These are phyloP conservation scores for Skeletonema tropicum DNA, from an alignment of 108 stramenopile genomes.

Conservation along the genomic window DNA sequence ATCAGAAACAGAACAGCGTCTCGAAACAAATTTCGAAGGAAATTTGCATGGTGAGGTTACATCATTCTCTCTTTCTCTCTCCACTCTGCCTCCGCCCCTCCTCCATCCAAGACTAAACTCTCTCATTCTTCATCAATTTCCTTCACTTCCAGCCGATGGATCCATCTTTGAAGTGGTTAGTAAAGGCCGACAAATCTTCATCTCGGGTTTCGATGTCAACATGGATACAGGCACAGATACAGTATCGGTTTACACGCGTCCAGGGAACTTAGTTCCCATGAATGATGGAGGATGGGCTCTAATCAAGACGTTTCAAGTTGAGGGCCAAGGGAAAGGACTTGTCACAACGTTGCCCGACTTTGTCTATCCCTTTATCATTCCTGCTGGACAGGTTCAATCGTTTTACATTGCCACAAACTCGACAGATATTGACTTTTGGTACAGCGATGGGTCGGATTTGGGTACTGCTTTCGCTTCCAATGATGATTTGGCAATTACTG, in stretches of 20 bases:
- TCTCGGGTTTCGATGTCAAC: conserved; percentile 19
- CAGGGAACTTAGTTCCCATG: conserved; percentile 10
- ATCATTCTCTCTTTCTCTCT: background rate
- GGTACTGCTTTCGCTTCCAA: conserved; percentile 6
- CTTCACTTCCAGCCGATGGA: conserved; percentile 5
- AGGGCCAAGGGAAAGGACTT: conserved; percentile 14
- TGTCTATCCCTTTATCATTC: background rate
- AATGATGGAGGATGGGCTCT: conserved; percentile 18
- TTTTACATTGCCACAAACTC: conserved; percentile 17
- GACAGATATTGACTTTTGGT: conserved; percentile 13
- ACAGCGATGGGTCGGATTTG: conserved; percentile 1
- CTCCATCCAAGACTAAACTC: background rate
- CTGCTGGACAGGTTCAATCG: conserved; percentile 10
- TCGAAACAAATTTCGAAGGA: background rate
- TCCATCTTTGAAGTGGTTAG: conserved; percentile 11
- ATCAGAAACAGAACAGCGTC: background rate
- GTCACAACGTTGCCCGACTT: conserved; percentile 15
- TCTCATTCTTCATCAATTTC: background rate
- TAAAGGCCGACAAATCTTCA: conserved; percentile 4
- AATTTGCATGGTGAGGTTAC: background rate
- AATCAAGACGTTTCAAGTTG: conserved; percentile 11
- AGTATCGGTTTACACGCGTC: conserved; percentile 12
- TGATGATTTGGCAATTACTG: conserved; percentile 6
- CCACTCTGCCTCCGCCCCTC: background rate
- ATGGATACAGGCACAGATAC: conserved; percentile 4